Percentiles rank a stretch among this genome's conserved stretches.
Evolutionary conservation across 129 eudicot genomes (phyloP).

Genomic region (Lactuca saligna): DNA sequence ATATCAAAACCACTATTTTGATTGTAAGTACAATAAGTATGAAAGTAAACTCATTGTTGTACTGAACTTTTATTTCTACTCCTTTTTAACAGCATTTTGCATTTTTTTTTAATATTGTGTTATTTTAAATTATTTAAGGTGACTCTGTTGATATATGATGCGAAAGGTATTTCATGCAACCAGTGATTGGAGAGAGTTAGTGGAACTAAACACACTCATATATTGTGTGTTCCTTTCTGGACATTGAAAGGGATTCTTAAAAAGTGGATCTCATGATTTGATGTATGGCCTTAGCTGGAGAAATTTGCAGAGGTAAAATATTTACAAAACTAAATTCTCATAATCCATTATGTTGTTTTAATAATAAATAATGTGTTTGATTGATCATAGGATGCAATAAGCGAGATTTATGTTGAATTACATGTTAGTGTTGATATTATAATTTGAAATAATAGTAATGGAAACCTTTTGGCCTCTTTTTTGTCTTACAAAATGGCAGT

Average conservation of each 20-base stretch:
- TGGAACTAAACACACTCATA: constrained; percentile 77
- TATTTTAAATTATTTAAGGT: constrained; percentile 48
- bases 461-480: constrained; percentile 92
- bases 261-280: constrained; percentile 96
- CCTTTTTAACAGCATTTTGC: constrained; percentile 1
- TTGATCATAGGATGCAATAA: constrained; percentile 82
- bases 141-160: constrained; percentile 89
- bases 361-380: neutral
- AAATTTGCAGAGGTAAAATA: constrained; percentile 79
- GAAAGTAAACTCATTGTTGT: too few relatives aligned
- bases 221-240: constrained; percentile 87
- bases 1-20: constrained; percentile 79
- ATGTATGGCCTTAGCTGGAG: constrained; percentile 98
- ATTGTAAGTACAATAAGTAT: constrained; percentile 63
- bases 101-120: constrained; percentile 16
- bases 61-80: constrained; percentile 11
- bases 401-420: constrained; percentile 77
- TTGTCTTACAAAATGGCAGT: constrained; percentile 87
- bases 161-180: constrained; percentile 95
- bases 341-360: neutral
- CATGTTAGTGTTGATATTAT: constrained; percentile 82
- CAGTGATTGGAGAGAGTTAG: constrained; percentile 83
- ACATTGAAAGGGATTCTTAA: constrained; percentile 79
- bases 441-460: constrained; percentile 94
- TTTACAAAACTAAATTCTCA: neutral